A percentile compares a stretch with the other conserved stretches of the same genome.
Conservation (phyloP, 2,329 filamentous ascomycete genomes). For the Colletotrichum acutatum region DNA sequence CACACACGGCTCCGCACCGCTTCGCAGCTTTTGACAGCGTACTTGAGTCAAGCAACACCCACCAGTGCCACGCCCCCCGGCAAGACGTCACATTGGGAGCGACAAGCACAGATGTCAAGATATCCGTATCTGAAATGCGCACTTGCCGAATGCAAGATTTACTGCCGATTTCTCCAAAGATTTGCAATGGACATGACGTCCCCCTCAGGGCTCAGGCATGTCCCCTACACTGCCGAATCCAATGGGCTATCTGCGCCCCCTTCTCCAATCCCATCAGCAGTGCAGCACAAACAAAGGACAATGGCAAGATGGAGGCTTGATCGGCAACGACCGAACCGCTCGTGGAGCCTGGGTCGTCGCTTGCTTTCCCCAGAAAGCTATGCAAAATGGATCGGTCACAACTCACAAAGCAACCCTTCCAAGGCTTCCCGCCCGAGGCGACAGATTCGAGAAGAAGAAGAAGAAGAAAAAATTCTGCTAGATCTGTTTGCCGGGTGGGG, state of each 20-base stretch:
- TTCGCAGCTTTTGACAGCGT: not conserved
- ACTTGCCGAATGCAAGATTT: not conserved
- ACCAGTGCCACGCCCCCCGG: not conserved
- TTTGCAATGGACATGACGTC: not conserved
- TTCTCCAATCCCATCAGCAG: not conserved
- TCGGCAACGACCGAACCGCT: conserved; percentile 3
- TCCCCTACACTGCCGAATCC: conserved; percentile 1
- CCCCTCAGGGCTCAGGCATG: not conserved
- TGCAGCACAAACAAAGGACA: conserved; percentile 8
- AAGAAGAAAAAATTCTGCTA: not conserved
- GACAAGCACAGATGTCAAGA: not conserved
- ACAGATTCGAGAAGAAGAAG: not conserved
- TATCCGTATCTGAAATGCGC: not conserved
- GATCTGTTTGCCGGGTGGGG: not conserved
- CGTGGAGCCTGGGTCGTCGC: not conserved
- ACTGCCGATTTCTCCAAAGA: not conserved
- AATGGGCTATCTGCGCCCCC: not conserved
- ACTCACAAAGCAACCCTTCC: not conserved
- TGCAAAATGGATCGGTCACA: conserved; percentile 20
- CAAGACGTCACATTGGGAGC: conserved; percentile 1
- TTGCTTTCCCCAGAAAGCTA: conserved; percentile 12
- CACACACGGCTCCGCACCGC: not conserved
- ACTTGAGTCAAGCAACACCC: not conserved
- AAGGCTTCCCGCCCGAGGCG: not conserved
- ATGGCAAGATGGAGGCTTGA: not conserved